Evolutionary conservation across 441 rosid genomes (phyloP).

Genomic region (Sinapis alba): DNA sequence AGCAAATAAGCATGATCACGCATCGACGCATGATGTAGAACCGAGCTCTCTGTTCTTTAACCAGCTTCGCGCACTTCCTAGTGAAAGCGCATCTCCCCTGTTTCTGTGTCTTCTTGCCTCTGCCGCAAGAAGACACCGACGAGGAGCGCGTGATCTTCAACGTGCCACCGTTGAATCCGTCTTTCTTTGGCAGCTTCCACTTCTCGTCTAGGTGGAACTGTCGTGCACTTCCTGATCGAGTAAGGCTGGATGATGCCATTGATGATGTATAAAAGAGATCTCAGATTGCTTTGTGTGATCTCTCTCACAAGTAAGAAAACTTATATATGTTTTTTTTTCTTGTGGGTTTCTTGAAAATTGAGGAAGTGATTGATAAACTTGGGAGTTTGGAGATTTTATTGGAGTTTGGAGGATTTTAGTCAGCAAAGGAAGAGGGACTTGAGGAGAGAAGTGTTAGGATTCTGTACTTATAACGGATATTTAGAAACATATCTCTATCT

Average conservation of each 20-base stretch:
- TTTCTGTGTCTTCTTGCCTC: constrained; percentile 43
- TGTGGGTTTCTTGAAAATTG: background rate
- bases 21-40: constrained; percentile 93
- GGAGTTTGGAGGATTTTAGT: constrained; percentile 7
- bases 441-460: constrained; percentile 17
- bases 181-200: constrained; percentile 81
- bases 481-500: constrained; percentile 14
- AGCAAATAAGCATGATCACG: constrained; percentile 84
- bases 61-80: constrained; percentile 75
- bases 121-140: constrained; percentile 48
- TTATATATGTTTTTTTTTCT: background rate
- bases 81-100: constrained; percentile 65
- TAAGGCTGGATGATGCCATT: constrained; percentile 41
- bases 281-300: constrained; percentile 11
- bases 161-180: constrained; percentile 31
- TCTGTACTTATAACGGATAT: constrained; percentile 53
- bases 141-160: constrained; percentile 44
- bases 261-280: constrained; percentile 18
- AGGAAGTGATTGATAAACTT: background rate
- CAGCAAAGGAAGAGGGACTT: constrained; percentile 23
- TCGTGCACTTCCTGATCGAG: constrained; percentile 50
- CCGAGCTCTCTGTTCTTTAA: constrained; percentile 83
- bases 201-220: constrained; percentile 64
- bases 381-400: constrained; percentile 8
- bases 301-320: background rate